These are phyloP conservation scores for Plasmodium relictum DNA, from an alignment of 169 alveolate species.

Conservation along the genomic window DNA sequence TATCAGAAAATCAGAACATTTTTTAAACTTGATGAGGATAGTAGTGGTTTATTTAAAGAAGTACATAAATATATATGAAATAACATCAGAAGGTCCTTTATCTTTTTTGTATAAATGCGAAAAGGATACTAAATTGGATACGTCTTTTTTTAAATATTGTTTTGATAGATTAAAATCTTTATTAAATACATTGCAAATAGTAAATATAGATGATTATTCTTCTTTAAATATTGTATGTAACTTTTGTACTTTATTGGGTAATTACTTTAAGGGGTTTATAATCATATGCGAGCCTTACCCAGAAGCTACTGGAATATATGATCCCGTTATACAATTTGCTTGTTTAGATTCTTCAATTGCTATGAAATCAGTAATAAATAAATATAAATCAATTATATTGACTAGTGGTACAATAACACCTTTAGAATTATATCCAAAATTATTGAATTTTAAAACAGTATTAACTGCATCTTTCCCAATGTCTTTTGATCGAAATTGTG, in stretches of 20 bases:
- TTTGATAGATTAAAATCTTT: conserved; percentile 86
- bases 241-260: conserved; percentile 95
- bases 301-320: conserved; percentile 93
- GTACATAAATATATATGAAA: conserved; percentile 89
- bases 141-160: conserved; percentile 84
- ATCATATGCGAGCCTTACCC: conserved; percentile 98
- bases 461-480: conserved; percentile 94
- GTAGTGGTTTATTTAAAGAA: conserved; percentile 93
- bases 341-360: conserved; percentile 98
- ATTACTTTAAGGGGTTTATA: conserved; percentile 95
- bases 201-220: conserved; percentile 87
- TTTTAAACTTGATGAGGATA: conserved; percentile 90
- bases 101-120: conserved; percentile 90
- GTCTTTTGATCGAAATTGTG: conserved; percentile 95
- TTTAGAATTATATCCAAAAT: conserved; percentile 95
- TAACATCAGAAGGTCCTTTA: conserved; percentile 95
- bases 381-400: conserved; percentile 93
- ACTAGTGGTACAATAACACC: conserved; percentile 99
- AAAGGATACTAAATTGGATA: conserved; percentile 85
- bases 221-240: conserved; percentile 91
- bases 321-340: conserved; percentile 94
- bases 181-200: conserved; percentile 88
- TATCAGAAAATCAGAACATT: conserved; percentile 95
- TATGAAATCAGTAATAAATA: conserved; percentile 93
- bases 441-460: conserved; percentile 95